Conservation (phyloP, 805 yeast species). For the Candida ovalis region DNA sequence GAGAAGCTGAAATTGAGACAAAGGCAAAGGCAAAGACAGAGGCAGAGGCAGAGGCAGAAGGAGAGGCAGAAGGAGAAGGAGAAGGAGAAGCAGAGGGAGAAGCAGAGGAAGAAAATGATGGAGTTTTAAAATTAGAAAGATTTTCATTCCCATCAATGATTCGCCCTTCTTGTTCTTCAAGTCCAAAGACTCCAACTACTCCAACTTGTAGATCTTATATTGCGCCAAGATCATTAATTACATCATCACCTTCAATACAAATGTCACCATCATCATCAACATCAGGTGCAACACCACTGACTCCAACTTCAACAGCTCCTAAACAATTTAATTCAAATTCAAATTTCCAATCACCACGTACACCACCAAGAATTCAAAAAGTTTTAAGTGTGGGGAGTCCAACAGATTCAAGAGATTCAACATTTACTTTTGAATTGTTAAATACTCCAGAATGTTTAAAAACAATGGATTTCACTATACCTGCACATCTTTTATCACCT, state of each 20-base stretch:
- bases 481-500: neutral
- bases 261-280: neutral
- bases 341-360: neutral
- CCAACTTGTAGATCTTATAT: neutral
- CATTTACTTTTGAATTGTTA: conserved; percentile 24
- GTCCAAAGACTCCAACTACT: neutral
- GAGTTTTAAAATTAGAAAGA: conserved; percentile 11
- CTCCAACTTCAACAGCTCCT: neutral
- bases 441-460: conserved; percentile 14
- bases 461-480: neutral
- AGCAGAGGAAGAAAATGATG: neutral
- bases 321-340: neutral
- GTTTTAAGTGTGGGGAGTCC: conserved; percentile 23
- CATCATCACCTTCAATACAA: neutral
- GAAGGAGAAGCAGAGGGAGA: neutral
- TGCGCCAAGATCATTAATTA: neutral
- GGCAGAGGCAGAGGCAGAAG: neutral
- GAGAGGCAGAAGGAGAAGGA: neutral
- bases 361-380: conserved; percentile 11
- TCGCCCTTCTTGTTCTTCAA: neutral
- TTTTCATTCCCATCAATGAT: conserved; percentile 15
- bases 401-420: conserved; percentile 23
- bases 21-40: too few species aligned
- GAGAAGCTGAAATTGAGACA: too few species aligned
- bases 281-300: conserved; percentile 9